Evolutionary conservation across 179 eudicot genomes (phyloP).

Genomic region (Spinacia oleracea): DNA sequence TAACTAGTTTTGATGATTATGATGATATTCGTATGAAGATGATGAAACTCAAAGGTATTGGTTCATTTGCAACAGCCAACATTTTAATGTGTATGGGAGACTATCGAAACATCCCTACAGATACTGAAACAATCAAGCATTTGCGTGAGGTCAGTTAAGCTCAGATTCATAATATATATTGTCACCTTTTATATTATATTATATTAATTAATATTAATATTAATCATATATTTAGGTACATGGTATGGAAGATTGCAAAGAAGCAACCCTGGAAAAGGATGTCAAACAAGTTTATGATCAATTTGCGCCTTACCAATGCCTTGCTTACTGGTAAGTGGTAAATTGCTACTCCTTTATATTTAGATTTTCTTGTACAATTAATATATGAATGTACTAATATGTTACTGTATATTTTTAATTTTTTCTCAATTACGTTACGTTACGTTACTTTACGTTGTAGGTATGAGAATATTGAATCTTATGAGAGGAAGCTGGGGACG

Average conservation of each 20-base stretch:
- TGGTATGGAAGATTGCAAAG: not conserved
- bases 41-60: constrained; percentile 34
- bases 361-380: too few species aligned
- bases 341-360: too few species aligned
- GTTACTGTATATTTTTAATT: not conserved
- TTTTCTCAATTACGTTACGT: not conserved
- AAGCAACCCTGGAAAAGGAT: not conserved
- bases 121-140: constrained; percentile 45
- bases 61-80: constrained; percentile 38
- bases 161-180: too few species aligned
- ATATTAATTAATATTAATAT: too few species aligned
- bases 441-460: not conserved
- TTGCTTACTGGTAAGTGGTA: constrained; percentile 26
- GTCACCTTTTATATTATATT: too few species aligned
- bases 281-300: constrained; percentile 14
- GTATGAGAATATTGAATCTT: constrained; percentile 19
- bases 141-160: constrained; percentile 25
- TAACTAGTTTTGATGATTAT: not conserved
- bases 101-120: constrained; percentile 39
- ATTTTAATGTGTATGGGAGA: constrained; percentile 48
- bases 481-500: constrained; percentile 11
- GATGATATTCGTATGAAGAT: constrained; percentile 14
- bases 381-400: too few species aligned
- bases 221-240: constrained; percentile 20
- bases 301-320: constrained; percentile 28